Percentiles rank a stretch among this genome's conserved stretches.
phyloP scores from a whole-genome alignment of 805 yeast genomes.

The Hanseniaspora guilliermondii region DNA sequence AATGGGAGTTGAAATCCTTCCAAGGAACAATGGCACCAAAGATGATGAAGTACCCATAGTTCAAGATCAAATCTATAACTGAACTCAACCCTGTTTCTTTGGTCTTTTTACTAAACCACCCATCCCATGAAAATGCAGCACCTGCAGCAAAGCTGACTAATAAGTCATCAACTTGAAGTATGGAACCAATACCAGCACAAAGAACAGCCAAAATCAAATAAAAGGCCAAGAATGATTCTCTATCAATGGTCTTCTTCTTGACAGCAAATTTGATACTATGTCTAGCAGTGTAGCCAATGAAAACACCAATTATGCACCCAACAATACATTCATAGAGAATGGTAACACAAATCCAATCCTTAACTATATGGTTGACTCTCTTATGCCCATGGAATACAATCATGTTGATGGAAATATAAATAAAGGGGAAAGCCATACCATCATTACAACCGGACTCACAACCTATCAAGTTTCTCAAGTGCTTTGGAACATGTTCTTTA shows the following conservation, averaged over 20 bases:
- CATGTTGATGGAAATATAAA: conserved; percentile 54
- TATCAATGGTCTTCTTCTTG: conserved; percentile 53
- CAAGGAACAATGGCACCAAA: conserved; percentile 88
- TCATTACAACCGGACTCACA: conserved; percentile 87
- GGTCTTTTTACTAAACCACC: conserved; percentile 70
- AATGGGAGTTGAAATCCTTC: conserved; percentile 54
- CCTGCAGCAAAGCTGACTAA: conserved; percentile 88
- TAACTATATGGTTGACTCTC: conserved; percentile 43
- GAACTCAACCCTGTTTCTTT: conserved; percentile 80
- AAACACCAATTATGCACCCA: conserved; percentile 63
- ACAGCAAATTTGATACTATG: conserved; percentile 67
- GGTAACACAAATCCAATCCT: conserved; percentile 69
- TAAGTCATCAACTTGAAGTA: conserved; percentile 79
- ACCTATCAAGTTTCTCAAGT: conserved; percentile 56
- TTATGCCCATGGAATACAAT: conserved; percentile 45
- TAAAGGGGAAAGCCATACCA: conserved; percentile 93
- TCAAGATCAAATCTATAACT: conserved; percentile 72
- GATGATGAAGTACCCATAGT: conserved; percentile 77
- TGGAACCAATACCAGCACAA: conserved; percentile 82
- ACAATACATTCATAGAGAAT: conserved; percentile 70
- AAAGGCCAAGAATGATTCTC: conserved; percentile 79
- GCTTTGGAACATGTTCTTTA: conserved; percentile 64
- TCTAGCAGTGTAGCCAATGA: conserved; percentile 59
- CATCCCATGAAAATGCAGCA: conserved; percentile 88
- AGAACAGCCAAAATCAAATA: conserved; percentile 70